A percentile compares a stretch with the other conserved stretches of the same genome.
These are phyloP conservation scores for Didymellaceae sp. DNA, from an alignment of 2,329 filamentous ascomycete genomes.

Conservation along the genomic window DNA sequence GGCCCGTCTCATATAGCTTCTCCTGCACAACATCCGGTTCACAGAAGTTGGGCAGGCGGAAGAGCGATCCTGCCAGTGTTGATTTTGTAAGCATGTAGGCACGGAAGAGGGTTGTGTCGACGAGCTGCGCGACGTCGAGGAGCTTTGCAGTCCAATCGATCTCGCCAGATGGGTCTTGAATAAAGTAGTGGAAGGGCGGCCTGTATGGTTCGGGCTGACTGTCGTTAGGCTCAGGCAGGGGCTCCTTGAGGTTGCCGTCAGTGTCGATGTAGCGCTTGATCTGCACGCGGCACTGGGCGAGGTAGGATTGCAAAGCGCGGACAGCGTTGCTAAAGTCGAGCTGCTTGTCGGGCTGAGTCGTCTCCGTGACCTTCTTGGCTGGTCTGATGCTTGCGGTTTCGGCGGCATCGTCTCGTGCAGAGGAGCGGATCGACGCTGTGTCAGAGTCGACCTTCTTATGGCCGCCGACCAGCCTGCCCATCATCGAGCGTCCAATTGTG, in stretches of 20 bases:
- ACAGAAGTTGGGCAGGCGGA: conserved; percentile 96
- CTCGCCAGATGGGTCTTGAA: conserved; percentile 38
- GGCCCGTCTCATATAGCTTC: conserved; percentile 83
- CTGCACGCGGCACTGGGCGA: conserved; percentile 79
- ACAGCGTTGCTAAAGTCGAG: conserved; percentile 78
- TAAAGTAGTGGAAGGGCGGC: conserved; percentile 54
- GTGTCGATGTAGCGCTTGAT: conserved; percentile 66
- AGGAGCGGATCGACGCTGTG: conserved; percentile 65
- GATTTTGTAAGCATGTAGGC: conserved; percentile 94
- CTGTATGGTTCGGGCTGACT: conserved; percentile 46
- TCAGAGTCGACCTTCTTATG: conserved; percentile 58
- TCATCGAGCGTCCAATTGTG: conserved; percentile 49
- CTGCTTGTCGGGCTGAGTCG: conserved; percentile 57
- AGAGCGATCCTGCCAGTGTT: conserved; percentile 83
- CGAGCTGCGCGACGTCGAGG: conserved; percentile 76
- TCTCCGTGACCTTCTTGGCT: conserved; percentile 52
- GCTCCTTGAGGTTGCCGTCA: conserved; percentile 64
- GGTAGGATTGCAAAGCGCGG: conserved; percentile 81
- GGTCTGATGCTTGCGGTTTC: conserved; percentile 62
- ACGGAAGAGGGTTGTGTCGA: conserved; percentile 93
- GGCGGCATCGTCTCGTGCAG: conserved; percentile 60
- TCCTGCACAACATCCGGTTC: conserved; percentile 95
- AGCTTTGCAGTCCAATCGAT: conserved; percentile 73
- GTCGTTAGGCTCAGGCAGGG: conserved; percentile 57
- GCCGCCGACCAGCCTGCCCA: conserved; percentile 56